Base-by-base conservation (phyloP, 2,329 filamentous ascomycete species). In the Hymenotorrendiella dingleyae region DNA sequence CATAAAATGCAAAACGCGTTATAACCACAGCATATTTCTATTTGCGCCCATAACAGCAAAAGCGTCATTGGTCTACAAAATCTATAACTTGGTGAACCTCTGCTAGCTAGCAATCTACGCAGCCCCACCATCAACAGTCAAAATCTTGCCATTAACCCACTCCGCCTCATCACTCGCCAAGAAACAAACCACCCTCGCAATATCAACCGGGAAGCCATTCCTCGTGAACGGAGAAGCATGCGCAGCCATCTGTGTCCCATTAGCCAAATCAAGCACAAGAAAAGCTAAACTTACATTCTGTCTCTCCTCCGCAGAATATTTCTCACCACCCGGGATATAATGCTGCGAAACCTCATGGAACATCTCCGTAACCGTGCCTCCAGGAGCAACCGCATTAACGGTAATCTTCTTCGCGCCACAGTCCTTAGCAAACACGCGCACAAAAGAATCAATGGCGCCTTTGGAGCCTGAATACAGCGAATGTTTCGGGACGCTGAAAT, bases 371-470 rank as follows among this genome's bases (percentile, higher is more conserved):
- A 73, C 76, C 0, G 84, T 77, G 32, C 84, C 81, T 0, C 82
- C 82, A 0, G 82, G 82, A 0, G 78, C 80, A 52, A 84, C 84
- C 0, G 73, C 73, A 50, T 85, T 86, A 12, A 75, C 79, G 0
- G 76, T 83, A 57, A 86, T 84, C 43, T 76, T 67, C 55, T 84
- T 72, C 30, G 63, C 61, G 0, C 79, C 80, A 40, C 70, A 72
- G 63, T 81, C 49, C 16, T 41, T 38, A 1, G 84, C 79, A 63
- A 89, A 84, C 52, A 74, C 78, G 60, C 84, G 82, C 54, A 83
- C 80, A 64, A 88, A 85, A 11, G 80, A 81, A 63, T 87, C 84
- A 45, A 88, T 79, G 24, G 84, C 78, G 51, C 82, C 84, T 69
- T 88, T 89, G 63, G 73, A 79, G 11, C 78, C 83, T 12, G 82